phyloP scores from a whole-genome alignment of 805 yeast genomes.

The Brettanomyces anomalus region DNA sequence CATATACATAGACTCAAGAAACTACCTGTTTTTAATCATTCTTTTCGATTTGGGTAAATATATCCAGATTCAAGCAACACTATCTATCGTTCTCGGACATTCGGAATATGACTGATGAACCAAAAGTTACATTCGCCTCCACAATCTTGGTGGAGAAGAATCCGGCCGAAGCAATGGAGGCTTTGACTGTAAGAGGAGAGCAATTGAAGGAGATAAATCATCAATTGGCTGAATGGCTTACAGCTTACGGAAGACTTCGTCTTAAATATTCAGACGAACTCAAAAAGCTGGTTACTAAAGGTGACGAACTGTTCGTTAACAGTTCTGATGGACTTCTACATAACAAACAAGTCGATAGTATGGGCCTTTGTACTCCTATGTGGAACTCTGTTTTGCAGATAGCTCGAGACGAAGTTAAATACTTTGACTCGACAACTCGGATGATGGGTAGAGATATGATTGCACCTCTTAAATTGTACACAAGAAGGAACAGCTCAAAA shows the following conservation, averaged over 20 bases:
- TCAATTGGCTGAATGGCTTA: conserved; percentile 53
- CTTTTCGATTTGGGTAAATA: too few species aligned
- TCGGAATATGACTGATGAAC: conserved; percentile 12
- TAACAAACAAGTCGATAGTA: conserved; percentile 39
- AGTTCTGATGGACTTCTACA: conserved; percentile 31
- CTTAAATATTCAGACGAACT: conserved; percentile 40
- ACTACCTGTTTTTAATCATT: too few species aligned
- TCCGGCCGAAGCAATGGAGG: conserved; percentile 53
- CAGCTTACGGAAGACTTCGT: conserved; percentile 41
- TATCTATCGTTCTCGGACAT: too few species aligned
- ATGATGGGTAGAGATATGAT: conserved; percentile 48
- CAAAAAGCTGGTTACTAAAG: conserved; percentile 28
- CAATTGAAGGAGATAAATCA: conserved; percentile 49
- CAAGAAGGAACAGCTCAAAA: conserved; percentile 41
- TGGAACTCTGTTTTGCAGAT: conserved; percentile 37
- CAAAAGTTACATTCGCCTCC: conserved; percentile 25
- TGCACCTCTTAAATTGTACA: conserved; percentile 42
- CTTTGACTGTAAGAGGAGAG: conserved; percentile 46
- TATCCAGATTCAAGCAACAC: too few species aligned
- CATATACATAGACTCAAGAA: too few species aligned
- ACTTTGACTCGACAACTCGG: conserved; percentile 37
- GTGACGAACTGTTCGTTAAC: conserved; percentile 29
- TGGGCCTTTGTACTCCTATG: conserved; percentile 33
- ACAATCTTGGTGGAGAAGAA: conserved; percentile 29
- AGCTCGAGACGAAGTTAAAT: conserved; percentile 35